Evolutionary conservation across 495 filamentous ascomycete species (phyloP).

Genomic region (Collariella sp.): DNA sequence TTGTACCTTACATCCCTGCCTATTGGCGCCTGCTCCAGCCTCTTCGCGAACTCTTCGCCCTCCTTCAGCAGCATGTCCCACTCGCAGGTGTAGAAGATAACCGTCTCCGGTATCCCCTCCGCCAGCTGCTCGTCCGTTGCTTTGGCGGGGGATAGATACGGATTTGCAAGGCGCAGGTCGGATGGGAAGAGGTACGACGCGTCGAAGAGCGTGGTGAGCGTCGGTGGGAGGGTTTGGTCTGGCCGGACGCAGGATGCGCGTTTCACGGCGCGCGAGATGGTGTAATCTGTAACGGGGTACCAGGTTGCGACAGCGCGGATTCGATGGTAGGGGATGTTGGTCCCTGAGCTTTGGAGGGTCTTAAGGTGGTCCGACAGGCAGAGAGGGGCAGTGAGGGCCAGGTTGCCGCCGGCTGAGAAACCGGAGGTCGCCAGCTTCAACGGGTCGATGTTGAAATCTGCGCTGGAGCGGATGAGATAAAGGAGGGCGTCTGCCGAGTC

Average conservation of each 20-base stretch:
- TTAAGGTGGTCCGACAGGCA: slow-evolving; percentile 43
- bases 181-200: slow-evolving; percentile 62
- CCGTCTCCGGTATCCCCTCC: slow-evolving; percentile 41
- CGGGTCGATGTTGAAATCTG: slow-evolving; percentile 38
- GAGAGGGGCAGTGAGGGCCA: slow-evolving; percentile 71
- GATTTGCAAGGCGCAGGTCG: slow-evolving; percentile 26
- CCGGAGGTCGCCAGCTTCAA: slow-evolving; percentile 60
- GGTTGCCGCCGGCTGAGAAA: slow-evolving; percentile 83
- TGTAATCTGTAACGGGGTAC: slow-evolving; percentile 83
- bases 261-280: slow-evolving; percentile 62
- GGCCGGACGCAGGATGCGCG: slow-evolving; percentile 52
- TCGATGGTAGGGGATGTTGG: slow-evolving; percentile 21
- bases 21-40: slow-evolving; percentile 46
- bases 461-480: slow-evolving; percentile 53
- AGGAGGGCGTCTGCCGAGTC: slow-evolving; percentile 65
- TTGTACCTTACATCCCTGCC: slow-evolving; percentile 60
- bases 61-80: slow-evolving; percentile 86
- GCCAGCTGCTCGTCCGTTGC: slow-evolving; percentile 33
- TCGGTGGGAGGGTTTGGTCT: slow-evolving; percentile 61
- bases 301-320: slow-evolving; percentile 51
- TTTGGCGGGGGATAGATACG: slow-evolving; percentile 33
- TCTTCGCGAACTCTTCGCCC: slow-evolving; percentile 56
- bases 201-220: slow-evolving; percentile 82
- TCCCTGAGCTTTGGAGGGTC: not conserved
- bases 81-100: slow-evolving; percentile 69